Percentiles rank a stretch among this genome's conserved stretches.
Evolutionary conservation across 176 grass and related monocot genomes (phyloP).

Genomic region (Miscanthus lutarioriparius): DNA sequence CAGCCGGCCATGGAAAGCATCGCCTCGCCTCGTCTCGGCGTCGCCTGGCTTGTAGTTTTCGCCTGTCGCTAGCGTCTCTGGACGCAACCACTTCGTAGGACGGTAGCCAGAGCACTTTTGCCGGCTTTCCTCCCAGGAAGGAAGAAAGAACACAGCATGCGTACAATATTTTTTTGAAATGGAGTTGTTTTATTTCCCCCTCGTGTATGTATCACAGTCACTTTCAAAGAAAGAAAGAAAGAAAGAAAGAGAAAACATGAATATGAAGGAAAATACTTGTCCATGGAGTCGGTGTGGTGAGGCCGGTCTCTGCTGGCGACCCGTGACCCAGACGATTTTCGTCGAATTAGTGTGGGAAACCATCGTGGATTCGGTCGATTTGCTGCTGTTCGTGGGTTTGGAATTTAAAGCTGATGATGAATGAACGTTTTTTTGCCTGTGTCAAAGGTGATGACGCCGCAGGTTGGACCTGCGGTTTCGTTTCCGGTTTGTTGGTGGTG

Average conservation of each 20-base stretch:
- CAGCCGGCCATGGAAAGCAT: slow-evolving; percentile 52
- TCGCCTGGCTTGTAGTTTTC: slow-evolving; percentile 40
- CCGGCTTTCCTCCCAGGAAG: neutral
- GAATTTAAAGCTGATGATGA: neutral
- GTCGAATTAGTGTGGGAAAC: slow-evolving; percentile 33
- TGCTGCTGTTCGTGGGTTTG: neutral
- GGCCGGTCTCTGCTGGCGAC: neutral
- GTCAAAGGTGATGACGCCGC: slow-evolving; percentile 29
- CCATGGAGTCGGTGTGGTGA: slow-evolving; percentile 26
- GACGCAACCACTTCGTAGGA: slow-evolving; percentile 36
- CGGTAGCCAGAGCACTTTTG: neutral
- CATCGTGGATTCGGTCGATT: slow-evolving; percentile 4
- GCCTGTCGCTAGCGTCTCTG: slow-evolving; percentile 18
- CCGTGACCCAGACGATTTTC: neutral
- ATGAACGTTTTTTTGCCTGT: neutral
- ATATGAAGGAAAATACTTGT: neutral
- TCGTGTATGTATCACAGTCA: neutral
- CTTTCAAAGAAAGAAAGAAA: neutral
- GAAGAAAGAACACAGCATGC: slow-evolving; percentile 14
- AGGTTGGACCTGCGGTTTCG: slow-evolving; percentile 32
- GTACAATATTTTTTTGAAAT: neutral
- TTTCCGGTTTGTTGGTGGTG: slow-evolving; percentile 29
- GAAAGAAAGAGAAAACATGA: neutral
- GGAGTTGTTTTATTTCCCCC: neutral
- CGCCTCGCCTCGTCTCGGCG: too few relatives aligned